Percentiles rank a stretch among this genome's conserved stretches.
phyloP scores from a whole-genome alignment of 2,329 filamentous ascomycete genomes.

The Aureobasidium musti region DNA sequence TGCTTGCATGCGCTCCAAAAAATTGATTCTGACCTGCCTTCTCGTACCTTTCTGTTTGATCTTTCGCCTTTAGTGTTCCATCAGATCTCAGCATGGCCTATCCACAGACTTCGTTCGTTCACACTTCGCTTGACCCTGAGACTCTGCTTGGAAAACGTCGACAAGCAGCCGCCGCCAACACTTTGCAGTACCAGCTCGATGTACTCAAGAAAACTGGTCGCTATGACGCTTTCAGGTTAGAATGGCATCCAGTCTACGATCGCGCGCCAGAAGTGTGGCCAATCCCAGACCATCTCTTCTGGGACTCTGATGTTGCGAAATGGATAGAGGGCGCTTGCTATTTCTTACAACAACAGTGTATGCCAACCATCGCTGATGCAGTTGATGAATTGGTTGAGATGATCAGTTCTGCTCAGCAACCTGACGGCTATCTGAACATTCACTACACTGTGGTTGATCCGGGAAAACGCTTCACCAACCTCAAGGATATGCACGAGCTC shows the following conservation, averaged over 20 bases:
- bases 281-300: conserved; percentile 59
- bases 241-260: conserved; percentile 59
- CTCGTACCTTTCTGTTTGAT: background rate
- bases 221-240: conserved; percentile 58
- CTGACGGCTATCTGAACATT: conserved; percentile 64
- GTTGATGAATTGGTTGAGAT: conserved; percentile 60
- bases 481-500: conserved; percentile 64
- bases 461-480: conserved; percentile 57
- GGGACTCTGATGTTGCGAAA: conserved; percentile 59
- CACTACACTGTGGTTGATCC: conserved; percentile 63
- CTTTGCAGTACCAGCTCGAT: conserved; percentile 55
- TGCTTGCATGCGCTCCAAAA: background rate
- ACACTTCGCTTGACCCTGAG: conserved; percentile 40
- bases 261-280: conserved; percentile 56
- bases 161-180: conserved; percentile 48
- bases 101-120: conserved; percentile 47
- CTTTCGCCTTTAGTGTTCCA: background rate
- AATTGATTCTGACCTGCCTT: background rate
- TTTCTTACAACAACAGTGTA: conserved; percentile 49
- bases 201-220: conserved; percentile 57
- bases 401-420: conserved; percentile 59
- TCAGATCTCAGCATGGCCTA: conserved; percentile 41
- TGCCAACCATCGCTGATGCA: conserved; percentile 53
- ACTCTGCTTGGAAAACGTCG: conserved; percentile 46
- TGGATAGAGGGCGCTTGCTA: conserved; percentile 66